Base-by-base conservation (phyloP, 1,139 yeast genomes). In the Yamadazyma pseudoaaseri region DNA sequence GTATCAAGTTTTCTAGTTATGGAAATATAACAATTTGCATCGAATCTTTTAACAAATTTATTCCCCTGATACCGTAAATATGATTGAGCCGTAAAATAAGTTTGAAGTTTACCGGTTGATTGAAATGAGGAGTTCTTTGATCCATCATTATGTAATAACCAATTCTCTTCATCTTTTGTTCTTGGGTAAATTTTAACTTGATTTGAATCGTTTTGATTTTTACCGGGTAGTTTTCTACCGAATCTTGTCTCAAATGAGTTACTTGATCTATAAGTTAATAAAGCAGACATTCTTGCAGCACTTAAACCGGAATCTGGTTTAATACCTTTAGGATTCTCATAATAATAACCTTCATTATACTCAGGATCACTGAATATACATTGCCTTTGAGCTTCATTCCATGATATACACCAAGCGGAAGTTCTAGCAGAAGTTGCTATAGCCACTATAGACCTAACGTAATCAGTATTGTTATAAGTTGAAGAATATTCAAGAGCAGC, bases 381-480 rank as follows among this genome's bases (percentile, higher is more conserved):
- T 57, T 92, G 98, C 49, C 98, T 76, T 60, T 92, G 98, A 6
- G 98, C 95, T 55, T 92, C 98, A 38, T 95, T 92, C 98, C 98
- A 92, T 3, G 96, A 86, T 36, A 92, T 92, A 48, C 97, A 92
- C 98, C 98, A 92, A 0, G 98, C 98, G 6, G 95, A 85, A 29
- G 92, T 95, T 51, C 95, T 71, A 0, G 97, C 97, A 27, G 95
- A 80, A 0, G 98, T 90, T 2, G 98, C 98, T 37, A 92, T 65
- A 0, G 97, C 95, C 15, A 92, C 81, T 16, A 86, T 70, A 23
- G 77, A 65, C 39, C 74, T 73, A 13, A 92, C 95, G 51, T 79
- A 92, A 3, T 69, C 73, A 2, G 72, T 62, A n/a, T 86, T 84
- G 45, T 76, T 84, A 52, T 78, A 84, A 2, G 84, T 80, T 51